Evolutionary conservation across 148 eudicot species (phyloP).

Genomic region (Amaranthus palmeri): DNA sequence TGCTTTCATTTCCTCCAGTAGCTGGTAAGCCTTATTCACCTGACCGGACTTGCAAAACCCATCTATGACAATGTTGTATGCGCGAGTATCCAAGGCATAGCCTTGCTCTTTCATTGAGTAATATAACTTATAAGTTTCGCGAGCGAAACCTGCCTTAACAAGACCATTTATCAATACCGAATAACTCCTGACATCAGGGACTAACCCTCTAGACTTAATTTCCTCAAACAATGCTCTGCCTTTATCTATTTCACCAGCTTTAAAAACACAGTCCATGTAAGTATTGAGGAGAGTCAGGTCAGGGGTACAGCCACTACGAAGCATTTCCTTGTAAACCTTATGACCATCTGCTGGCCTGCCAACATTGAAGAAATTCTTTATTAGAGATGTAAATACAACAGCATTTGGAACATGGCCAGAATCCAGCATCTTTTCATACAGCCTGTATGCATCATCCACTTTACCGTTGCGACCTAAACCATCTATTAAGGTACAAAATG

Average conservation of each 20-base stretch:
- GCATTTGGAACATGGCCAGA: constrained; percentile 58
- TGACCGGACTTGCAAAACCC: constrained; percentile 89
- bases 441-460: constrained; percentile 82
- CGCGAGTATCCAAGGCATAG: constrained; percentile 63
- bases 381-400: constrained; percentile 78
- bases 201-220: constrained; percentile 58
- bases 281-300: constrained; percentile 82
- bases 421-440: constrained; percentile 84
- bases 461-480: constrained; percentile 76
- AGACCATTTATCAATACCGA: constrained; percentile 88
- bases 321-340: constrained; percentile 91
- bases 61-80: constrained; percentile 81
- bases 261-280: constrained; percentile 92
- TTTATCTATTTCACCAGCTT: constrained; percentile 78
- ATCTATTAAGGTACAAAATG: constrained; percentile 81
- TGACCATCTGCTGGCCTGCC: constrained; percentile 79
- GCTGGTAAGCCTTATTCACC: constrained; percentile 89
- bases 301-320: constrained; percentile 56
- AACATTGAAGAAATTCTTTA: constrained; percentile 63
- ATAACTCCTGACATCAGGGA: constrained; percentile 81
- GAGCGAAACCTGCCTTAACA: constrained; percentile 78
- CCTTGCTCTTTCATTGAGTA: constrained; percentile 86
- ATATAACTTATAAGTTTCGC: constrained; percentile 71
- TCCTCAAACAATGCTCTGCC: constrained; percentile 78
- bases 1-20: constrained; percentile 87